Conservation (phyloP, 1,284 basidiomycete genomes). For the Cryptococcus neoformans region DNA sequence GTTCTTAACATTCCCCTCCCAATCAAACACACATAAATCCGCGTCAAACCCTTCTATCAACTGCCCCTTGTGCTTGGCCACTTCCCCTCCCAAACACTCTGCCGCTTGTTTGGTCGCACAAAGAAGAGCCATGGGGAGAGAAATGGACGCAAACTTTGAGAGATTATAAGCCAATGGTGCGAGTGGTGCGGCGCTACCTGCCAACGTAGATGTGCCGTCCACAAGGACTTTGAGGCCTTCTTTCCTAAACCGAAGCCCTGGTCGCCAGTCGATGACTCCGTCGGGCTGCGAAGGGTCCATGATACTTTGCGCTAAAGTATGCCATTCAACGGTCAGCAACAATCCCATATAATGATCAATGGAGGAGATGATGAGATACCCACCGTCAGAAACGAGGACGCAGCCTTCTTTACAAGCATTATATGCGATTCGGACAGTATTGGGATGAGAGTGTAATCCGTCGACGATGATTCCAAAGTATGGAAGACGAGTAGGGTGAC, state of each 20-base stretch:
- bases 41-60: conserved; percentile 75
- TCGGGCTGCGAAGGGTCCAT: conserved; percentile 79
- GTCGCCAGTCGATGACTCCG: conserved; percentile 79
- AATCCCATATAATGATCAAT: not conserved
- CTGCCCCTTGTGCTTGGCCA: conserved; percentile 73
- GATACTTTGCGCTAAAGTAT: conserved; percentile 54
- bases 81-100: conserved; percentile 62
- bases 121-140: conserved; percentile 74
- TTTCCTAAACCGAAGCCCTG: conserved; percentile 67
- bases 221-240: conserved; percentile 75
- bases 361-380: conserved; percentile 8
- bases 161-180: conserved; percentile 74
- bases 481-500: conserved; percentile 72
- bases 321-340: not conserved
- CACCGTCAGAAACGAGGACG: conserved; percentile 83
- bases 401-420: conserved; percentile 76
- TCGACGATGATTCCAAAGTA: conserved; percentile 89
- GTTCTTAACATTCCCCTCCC: conserved; percentile 62
- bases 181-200: conserved; percentile 53
- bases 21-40: conserved; percentile 72
- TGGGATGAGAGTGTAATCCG: conserved; percentile 85
- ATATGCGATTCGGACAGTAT: conserved; percentile 82
- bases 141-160: conserved; percentile 72
- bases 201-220: conserved; percentile 79
- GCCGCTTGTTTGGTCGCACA: conserved; percentile 83